A percentile compares a stretch with the other conserved stretches of the same genome.
These are phyloP conservation scores for Lactarius pseudohatsudake DNA, from an alignment of 768 basidiomycete species.

Conservation along the genomic window DNA sequence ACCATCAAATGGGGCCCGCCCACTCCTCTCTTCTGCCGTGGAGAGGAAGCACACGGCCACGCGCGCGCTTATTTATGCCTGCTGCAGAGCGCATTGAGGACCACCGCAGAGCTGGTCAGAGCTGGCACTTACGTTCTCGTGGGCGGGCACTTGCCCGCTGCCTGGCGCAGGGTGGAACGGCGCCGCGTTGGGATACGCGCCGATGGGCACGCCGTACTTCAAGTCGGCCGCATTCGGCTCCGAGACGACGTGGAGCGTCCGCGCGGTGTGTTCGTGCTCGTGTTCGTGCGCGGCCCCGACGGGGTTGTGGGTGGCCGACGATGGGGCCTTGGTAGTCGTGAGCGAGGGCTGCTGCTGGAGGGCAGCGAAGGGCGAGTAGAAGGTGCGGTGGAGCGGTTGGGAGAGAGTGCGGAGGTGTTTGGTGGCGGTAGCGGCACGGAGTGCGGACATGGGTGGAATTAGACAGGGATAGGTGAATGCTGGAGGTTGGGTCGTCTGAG, in stretches of 20 bases:
- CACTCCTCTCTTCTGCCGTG: slow-evolving; percentile 49
- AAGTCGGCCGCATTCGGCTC: slow-evolving; percentile 63
- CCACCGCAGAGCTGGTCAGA: slow-evolving; percentile 43
- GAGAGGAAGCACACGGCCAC: slow-evolving; percentile 44
- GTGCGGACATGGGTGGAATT: slow-evolving; percentile 33
- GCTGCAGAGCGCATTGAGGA: slow-evolving; percentile 43
- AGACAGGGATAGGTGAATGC: neutral
- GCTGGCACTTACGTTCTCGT: slow-evolving; percentile 37
- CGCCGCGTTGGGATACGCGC: slow-evolving; percentile 47
- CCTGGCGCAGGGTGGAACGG: slow-evolving; percentile 42
- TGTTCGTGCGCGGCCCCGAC: slow-evolving; percentile 55
- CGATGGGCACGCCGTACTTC: slow-evolving; percentile 69
- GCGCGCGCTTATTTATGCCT: slow-evolving; percentile 51
- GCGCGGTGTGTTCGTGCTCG: slow-evolving; percentile 54
- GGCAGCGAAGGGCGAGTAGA: slow-evolving; percentile 66
- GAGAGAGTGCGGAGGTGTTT: slow-evolving; percentile 37
- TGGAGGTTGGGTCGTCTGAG: neutral
- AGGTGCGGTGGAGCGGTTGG: slow-evolving; percentile 43
- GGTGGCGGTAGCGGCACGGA: slow-evolving; percentile 31
- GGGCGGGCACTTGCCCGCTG: slow-evolving; percentile 13
- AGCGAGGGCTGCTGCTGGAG: slow-evolving; percentile 44
- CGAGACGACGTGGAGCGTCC: slow-evolving; percentile 66
- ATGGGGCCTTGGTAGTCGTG: slow-evolving; percentile 37
- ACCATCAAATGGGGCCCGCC: slow-evolving; percentile 48
- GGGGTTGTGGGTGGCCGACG: slow-evolving; percentile 28